Base-by-base conservation (phyloP, 2,329 filamentous ascomycete genomes). In the Ambrosiella xylebori region DNA sequence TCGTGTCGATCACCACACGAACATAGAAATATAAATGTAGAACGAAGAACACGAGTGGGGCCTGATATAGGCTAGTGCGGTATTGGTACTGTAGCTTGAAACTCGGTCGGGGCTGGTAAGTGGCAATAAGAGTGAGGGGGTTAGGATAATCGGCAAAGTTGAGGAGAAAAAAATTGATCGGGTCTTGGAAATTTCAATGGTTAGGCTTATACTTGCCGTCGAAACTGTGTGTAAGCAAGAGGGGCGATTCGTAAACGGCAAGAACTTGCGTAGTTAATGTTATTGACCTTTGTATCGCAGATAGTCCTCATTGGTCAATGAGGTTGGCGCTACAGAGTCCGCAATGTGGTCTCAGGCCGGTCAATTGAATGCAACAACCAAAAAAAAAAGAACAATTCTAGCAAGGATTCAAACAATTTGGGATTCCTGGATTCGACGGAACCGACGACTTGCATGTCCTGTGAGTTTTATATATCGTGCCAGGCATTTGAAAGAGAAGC, bases 1-100 rank as follows among this genome's bases (percentile, higher is more conserved):
- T 54, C 12, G 52, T 54, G 38, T 54, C 39, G 52, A 54, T 41
- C 38, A 54, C 13, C 37, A 36, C 52, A 54, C 52, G 41, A 54
- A 54, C 52, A 27, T 17, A 19, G 15, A 41, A 36, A 40, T 4
- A 54, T 41, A 27, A 27, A 27, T 27, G 4, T 27, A 27, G 19
- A 38, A 54, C 52, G 40, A 54, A 54, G 52, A 54, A 27, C 37
- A 41, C 37, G 19, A 54, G 37, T 36, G 52, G 52, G 52, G 52
- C 52, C 52, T 41, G 2, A 44, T 40, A 41, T 13, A 19, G 52
- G 38, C 35, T 54, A 38, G 38, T 54, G 52, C 52, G 52, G 52
- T 41, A 41, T 54, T 54, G 52, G 52, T 38, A 38, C 13, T 54
- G 19, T 39, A 54, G 19, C 37, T 54, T 40, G 52, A 54, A 54